phyloP scores from a whole-genome alignment of 495 filamentous ascomycete genomes.

The Halenospora varia region DNA sequence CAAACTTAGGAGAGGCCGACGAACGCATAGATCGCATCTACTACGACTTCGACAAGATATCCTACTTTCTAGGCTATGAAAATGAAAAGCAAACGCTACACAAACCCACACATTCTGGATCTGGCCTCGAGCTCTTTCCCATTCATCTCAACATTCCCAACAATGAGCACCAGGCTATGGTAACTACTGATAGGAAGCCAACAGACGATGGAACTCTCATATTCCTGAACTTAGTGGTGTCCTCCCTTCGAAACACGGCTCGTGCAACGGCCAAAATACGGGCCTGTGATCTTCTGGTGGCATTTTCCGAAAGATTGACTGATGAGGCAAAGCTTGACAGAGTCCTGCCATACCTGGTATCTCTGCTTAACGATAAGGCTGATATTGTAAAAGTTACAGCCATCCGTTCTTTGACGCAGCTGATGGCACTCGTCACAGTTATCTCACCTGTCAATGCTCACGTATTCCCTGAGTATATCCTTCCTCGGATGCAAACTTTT shows the following conservation, averaged over 20 bases:
- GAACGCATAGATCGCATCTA: slow-evolving; percentile 90
- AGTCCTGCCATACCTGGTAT: slow-evolving; percentile 83
- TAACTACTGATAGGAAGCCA: slow-evolving; percentile 32
- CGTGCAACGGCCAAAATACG: slow-evolving; percentile 81
- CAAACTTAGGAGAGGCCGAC: slow-evolving; percentile 77
- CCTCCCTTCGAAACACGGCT: slow-evolving; percentile 83
- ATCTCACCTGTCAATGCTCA: slow-evolving; percentile 94
- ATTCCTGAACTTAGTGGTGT: slow-evolving; percentile 81
- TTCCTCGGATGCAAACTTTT: slow-evolving; percentile 75
- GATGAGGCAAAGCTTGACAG: slow-evolving; percentile 97
- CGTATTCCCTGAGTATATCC: slow-evolving; percentile 91
- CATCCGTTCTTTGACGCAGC: slow-evolving; percentile 78
- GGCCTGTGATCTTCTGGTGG: slow-evolving; percentile 89
- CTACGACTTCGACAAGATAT: slow-evolving; percentile 95
- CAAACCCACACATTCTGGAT: slow-evolving; percentile 19
- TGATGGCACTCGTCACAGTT: slow-evolving; percentile 80
- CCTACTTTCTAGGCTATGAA: slow-evolving; percentile 80
- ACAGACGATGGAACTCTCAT: slow-evolving; percentile 88
- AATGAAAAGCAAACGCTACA: slow-evolving; percentile 33
- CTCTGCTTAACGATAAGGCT: slow-evolving; percentile 71
- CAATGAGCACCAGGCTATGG: slow-evolving; percentile 58
- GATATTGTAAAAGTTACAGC: slow-evolving; percentile 83
- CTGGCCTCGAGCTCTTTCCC: slow-evolving; percentile 56
- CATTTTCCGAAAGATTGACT: slow-evolving; percentile 85
- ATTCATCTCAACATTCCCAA: slow-evolving; percentile 85